Conservation (phyloP, 1,139 yeast species). For the Pneumocystis murina region DNA sequence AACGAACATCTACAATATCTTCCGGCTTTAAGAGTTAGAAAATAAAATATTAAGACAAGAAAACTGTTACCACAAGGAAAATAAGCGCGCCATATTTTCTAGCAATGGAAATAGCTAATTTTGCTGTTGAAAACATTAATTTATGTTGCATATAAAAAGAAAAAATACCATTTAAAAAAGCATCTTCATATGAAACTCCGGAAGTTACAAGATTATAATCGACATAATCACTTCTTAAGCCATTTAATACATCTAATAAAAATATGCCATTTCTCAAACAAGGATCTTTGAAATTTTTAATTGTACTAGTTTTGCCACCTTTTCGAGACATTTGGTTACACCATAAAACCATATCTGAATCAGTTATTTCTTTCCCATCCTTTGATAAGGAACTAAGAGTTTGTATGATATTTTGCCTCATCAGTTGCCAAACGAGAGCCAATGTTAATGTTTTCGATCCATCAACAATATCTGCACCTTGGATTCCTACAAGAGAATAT, state of each 20-base stretch:
- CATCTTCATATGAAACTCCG: constrained; percentile 67
- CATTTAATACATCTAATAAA: constrained; percentile 78
- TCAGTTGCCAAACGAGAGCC: constrained; percentile 97
- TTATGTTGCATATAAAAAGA: neutral
- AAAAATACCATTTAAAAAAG: constrained; percentile 47
- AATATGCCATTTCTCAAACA: constrained; percentile 62
- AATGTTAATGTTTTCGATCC: constrained; percentile 79
- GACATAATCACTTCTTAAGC: constrained; percentile 92
- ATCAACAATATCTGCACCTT: constrained; percentile 93
- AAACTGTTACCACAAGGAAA: constrained; percentile 49
- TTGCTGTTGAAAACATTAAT: constrained; percentile 32
- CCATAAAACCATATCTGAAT: constrained; percentile 81
- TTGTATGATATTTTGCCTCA: constrained; percentile 85
- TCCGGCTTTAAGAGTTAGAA: constrained; percentile 44
- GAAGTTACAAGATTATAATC: constrained; percentile 81
- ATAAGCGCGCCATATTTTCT: constrained; percentile 95
- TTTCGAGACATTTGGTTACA: constrained; percentile 71
- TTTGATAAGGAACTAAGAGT: constrained; percentile 63
- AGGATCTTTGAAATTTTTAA: constrained; percentile 76
- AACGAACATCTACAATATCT: constrained; percentile 89
- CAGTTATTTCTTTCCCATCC: constrained; percentile 61
- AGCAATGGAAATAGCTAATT: constrained; percentile 92
- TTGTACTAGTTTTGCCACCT: constrained; percentile 57
- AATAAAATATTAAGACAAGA: neutral
- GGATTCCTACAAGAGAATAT: constrained; percentile 91